These are phyloP conservation scores for Mycena leptocephala DNA, from an alignment of 768 basidiomycete genomes.

Conservation along the genomic window DNA sequence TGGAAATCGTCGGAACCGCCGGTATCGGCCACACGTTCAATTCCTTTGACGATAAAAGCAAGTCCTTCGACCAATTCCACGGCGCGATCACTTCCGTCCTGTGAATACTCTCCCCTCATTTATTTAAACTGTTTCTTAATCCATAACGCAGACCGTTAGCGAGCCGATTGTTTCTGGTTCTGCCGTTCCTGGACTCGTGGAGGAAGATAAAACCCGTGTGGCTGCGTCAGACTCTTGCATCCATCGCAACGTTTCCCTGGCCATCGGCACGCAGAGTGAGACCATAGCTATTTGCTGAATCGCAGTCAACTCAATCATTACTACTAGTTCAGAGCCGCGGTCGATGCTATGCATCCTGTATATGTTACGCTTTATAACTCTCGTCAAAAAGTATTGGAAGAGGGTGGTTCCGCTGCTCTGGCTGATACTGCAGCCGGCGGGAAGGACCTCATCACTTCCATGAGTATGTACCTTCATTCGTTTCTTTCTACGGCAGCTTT, in stretches of 20 bases:
- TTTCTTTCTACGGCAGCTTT: not conserved
- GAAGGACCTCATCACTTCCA: conserved; percentile 42
- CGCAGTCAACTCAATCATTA: not conserved
- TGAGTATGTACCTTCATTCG: conserved; percentile 32
- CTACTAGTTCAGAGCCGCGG: conserved; percentile 41
- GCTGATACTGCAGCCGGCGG: conserved; percentile 37
- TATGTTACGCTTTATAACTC: conserved; percentile 34
- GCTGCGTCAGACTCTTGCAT: conserved; percentile 39
- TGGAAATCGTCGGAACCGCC: conserved; percentile 43
- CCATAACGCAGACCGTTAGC: conserved; percentile 38
- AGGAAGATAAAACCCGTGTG: conserved; percentile 42
- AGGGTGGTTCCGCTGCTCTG: conserved; percentile 39
- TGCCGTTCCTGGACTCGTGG: conserved; percentile 43
- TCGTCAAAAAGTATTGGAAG: conserved; percentile 33
- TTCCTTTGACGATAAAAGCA: conserved; percentile 28
- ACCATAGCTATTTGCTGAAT: not conserved
- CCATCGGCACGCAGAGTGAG: conserved; percentile 38
- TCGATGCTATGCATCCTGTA: conserved; percentile 41
- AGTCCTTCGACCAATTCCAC: conserved; percentile 30
- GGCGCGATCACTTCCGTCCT: conserved; percentile 31
- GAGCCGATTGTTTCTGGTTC: conserved; percentile 41
- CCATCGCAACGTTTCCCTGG: conserved; percentile 40
- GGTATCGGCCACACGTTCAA: conserved; percentile 41
- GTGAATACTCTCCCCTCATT: not conserved
- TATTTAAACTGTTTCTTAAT: not conserved